Conservation (phyloP, 768 basidiomycete species). For the Daedalea quercina region DNA sequence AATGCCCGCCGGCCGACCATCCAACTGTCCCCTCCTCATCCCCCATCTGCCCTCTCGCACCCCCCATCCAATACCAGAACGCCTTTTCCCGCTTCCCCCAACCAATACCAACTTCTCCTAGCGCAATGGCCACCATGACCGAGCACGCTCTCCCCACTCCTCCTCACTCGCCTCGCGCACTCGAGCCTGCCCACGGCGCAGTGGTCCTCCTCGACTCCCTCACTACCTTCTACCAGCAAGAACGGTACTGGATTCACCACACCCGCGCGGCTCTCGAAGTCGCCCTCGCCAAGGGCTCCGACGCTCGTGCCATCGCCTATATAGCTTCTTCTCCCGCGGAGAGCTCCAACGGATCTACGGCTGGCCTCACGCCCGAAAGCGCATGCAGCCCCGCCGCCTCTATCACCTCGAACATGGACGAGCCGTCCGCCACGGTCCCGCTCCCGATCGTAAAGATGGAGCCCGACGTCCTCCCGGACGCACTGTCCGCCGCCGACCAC, state of each 20-base stretch:
- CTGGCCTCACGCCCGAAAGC: conserved; percentile 5
- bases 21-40: conserved; percentile 6
- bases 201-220: conserved; percentile 57
- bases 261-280: conserved; percentile 56
- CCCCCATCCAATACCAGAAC: conserved; percentile 22
- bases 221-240: conserved; percentile 60
- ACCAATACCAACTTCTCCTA: not conserved
- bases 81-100: not conserved
- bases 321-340: conserved; percentile 13
- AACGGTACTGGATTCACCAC: conserved; percentile 66
- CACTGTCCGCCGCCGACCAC: conserved; percentile 14
- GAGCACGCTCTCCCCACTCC: conserved; percentile 23
- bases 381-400: conserved; percentile 8
- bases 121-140: conserved; percentile 10
- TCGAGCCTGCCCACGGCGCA: conserved; percentile 27
- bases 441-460: conserved; percentile 25
- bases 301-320: conserved; percentile 16
- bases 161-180: conserved; percentile 23
- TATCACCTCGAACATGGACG: conserved; percentile 12
- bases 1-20: conserved; percentile 14
- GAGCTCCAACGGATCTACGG: conserved; percentile 14
- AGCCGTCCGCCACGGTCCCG: conserved; percentile 8
- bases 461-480: conserved; percentile 17
- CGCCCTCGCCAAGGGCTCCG: conserved; percentile 29
- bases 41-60: conserved; percentile 5